A percentile compares a stretch with the other conserved stretches of the same genome.
These are phyloP conservation scores for Diaporthe eres DNA, from an alignment of 2,329 filamentous ascomycete genomes.

Conservation along the genomic window DNA sequence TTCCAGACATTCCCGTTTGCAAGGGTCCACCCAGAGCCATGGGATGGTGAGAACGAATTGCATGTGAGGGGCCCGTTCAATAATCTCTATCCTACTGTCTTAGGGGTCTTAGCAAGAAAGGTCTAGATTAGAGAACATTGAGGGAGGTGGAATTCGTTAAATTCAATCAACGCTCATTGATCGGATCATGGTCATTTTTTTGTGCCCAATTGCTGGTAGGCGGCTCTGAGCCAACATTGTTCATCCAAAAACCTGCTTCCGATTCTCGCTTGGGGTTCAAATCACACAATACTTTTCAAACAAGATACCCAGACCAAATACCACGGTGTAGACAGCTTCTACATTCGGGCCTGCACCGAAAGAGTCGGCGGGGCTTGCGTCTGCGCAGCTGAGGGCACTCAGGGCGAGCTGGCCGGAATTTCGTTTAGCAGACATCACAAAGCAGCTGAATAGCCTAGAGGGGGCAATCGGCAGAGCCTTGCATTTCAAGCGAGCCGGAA, in stretches of 20 bases:
- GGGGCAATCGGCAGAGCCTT: no score
- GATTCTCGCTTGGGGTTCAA: not conserved
- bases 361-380: not conserved
- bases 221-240: not conserved
- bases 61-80: not conserved
- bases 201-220: not conserved
- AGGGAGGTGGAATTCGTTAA: not conserved
- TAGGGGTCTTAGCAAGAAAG: not conserved
- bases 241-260: not conserved
- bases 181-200: not conserved
- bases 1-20: not conserved
- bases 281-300: not conserved
- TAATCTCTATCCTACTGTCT: not conserved
- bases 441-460: no score
- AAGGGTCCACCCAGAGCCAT: not conserved
- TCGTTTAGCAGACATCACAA: no score
- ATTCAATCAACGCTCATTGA: not conserved
- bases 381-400: no score
- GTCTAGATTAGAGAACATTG: not conserved
- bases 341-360: not conserved
- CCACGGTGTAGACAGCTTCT: not conserved
- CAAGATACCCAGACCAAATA: not conserved
- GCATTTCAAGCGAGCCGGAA: no score
- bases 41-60: not conserved
- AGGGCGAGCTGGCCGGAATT: no score